These are phyloP conservation scores for Diutina sp. DNA, from an alignment of 1,139 yeast species.

Conservation along the genomic window DNA sequence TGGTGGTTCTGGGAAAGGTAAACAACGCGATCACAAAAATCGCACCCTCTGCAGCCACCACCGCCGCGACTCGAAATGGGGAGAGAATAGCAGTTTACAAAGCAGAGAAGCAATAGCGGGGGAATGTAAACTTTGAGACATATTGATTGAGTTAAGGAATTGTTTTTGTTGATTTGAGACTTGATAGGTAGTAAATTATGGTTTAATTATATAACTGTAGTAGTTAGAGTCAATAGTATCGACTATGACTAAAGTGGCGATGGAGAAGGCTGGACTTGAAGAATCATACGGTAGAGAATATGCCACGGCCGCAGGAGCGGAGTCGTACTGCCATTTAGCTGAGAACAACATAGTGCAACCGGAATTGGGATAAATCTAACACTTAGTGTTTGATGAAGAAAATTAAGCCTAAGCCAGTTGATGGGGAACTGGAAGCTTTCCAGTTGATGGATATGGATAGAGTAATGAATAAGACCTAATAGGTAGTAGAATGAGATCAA, in stretches of 20 bases:
- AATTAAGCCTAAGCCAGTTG: conserved; percentile 56
- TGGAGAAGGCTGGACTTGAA: conserved; percentile 80
- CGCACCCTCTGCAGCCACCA: background rate
- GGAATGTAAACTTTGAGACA: too few species aligned
- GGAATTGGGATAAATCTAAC: conserved; percentile 75
- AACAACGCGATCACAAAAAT: background rate
- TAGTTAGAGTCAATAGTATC: too few species aligned
- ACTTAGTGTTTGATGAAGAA: conserved; percentile 41
- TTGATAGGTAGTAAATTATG: too few species aligned
- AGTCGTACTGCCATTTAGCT: conserved; percentile 33
- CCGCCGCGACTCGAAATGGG: background rate
- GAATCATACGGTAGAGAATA: conserved; percentile 33
- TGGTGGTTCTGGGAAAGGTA: background rate
- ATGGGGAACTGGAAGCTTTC: conserved; percentile 78
- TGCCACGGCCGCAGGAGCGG: conserved; percentile 45
- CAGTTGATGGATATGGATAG: conserved; percentile 47
- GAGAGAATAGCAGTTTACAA: background rate
- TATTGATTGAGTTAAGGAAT: background rate
- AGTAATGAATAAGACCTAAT: conserved; percentile 22
- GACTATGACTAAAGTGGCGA: conserved; percentile 74
- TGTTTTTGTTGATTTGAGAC: background rate
- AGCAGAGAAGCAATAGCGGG: background rate
- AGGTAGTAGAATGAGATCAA: too few species aligned
- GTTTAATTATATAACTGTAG: too few species aligned
- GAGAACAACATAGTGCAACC: conserved; percentile 50